Evolutionary conservation across 495 filamentous ascomycete genomes (phyloP).

Genomic region (Podospora sp.): DNA sequence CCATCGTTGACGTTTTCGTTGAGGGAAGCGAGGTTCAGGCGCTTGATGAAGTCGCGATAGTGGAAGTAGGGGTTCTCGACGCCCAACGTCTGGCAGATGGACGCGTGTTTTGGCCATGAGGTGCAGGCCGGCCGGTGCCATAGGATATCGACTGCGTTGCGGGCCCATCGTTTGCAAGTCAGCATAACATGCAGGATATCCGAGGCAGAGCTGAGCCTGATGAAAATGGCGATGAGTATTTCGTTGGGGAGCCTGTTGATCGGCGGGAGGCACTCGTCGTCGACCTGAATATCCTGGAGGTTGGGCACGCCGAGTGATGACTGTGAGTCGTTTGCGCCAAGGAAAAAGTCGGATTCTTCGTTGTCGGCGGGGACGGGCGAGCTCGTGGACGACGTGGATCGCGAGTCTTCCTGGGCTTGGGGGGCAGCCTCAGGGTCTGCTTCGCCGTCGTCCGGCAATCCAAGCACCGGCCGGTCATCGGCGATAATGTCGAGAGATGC

Average conservation of each 20-base stretch:
- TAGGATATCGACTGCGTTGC: slow-evolving; percentile 87
- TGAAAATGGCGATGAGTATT: slow-evolving; percentile 89
- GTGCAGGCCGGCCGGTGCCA: slow-evolving; percentile 94
- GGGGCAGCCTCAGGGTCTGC: slow-evolving; percentile 18
- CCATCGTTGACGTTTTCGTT: slow-evolving; percentile 82
- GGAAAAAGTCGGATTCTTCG: slow-evolving; percentile 88
- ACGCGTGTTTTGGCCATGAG: slow-evolving; percentile 75
- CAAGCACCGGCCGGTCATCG: slow-evolving; percentile 28
- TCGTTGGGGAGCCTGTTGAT: slow-evolving; percentile 87
- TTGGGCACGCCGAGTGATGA: slow-evolving; percentile 83
- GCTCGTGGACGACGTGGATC: slow-evolving; percentile 73
- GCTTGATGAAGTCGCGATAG: slow-evolving; percentile 84
- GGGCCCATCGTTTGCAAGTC: slow-evolving; percentile 89
- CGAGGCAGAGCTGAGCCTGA: slow-evolving; percentile 70
- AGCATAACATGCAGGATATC: slow-evolving; percentile 89
- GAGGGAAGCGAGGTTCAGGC: slow-evolving; percentile 84
- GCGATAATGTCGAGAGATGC: slow-evolving; percentile 51
- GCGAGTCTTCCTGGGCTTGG: slow-evolving; percentile 34
- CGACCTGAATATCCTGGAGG: slow-evolving; percentile 69
- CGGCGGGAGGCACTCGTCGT: slow-evolving; percentile 68
- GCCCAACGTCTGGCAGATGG: slow-evolving; percentile 75
- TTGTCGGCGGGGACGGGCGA: slow-evolving; percentile 77
- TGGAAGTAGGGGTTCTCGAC: slow-evolving; percentile 71
- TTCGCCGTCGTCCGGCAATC: slow-evolving; percentile 13
- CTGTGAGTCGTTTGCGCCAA: slow-evolving; percentile 82